Evolutionary conservation across 164 flowering plant genomes (phyloP).

Genomic region (Euptelea pleiosperma): DNA sequence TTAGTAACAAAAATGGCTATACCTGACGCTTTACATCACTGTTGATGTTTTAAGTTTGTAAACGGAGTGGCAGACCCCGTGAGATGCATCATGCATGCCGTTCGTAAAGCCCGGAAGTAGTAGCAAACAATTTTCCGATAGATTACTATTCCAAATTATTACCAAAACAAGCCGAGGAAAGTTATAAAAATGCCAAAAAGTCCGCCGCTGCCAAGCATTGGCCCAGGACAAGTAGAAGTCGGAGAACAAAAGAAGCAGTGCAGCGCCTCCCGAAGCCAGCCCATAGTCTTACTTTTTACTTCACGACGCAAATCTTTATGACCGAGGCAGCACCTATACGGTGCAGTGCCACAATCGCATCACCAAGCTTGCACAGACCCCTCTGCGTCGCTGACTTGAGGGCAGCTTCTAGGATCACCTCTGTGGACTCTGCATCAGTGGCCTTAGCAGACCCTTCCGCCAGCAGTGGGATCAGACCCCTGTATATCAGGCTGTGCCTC

Average conservation of each 20-base stretch:
- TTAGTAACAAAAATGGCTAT: too few species aligned
- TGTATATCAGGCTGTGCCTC: slow-evolving; percentile 12
- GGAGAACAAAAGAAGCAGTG: background rate
- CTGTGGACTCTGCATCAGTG: slow-evolving; percentile 70
- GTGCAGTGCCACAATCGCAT: slow-evolving; percentile 37
- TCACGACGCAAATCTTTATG: slow-evolving; percentile 38
- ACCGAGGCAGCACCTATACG: slow-evolving; percentile 42
- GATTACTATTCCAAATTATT: too few species aligned
- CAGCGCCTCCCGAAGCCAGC: background rate
- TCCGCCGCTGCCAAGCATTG: too few species aligned
- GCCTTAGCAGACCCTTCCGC: slow-evolving; percentile 77
- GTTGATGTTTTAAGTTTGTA: too few species aligned
- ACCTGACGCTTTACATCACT: too few species aligned
- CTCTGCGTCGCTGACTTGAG: slow-evolving; percentile 44
- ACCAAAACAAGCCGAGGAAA: too few species aligned
- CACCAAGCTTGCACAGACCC: slow-evolving; percentile 40
- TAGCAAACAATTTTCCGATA: too few species aligned
- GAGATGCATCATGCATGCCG: too few species aligned
- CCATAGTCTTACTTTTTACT: slow-evolving; percentile 12
- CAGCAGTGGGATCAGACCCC: slow-evolving; percentile 7
- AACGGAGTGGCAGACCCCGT: too few species aligned
- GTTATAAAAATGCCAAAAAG: too few species aligned
- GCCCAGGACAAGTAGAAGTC: too few species aligned
- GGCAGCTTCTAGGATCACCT: slow-evolving; percentile 61
- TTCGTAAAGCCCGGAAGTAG: too few species aligned